Evolutionary conservation across 2,329 filamentous ascomycete genomes (phyloP).

Genomic region (Elsinoe ampelina): DNA sequence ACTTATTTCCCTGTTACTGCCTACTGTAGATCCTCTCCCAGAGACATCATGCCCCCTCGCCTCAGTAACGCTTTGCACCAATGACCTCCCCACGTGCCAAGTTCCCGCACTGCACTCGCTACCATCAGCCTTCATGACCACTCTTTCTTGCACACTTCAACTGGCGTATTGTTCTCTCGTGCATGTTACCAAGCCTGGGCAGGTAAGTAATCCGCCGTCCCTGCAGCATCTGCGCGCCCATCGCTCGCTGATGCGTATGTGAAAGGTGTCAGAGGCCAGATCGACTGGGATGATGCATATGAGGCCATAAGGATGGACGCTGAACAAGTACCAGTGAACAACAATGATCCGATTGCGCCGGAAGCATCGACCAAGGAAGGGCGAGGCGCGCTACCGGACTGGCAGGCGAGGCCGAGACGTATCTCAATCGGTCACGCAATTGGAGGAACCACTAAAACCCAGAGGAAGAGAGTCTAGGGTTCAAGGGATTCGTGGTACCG

Average conservation of each 20-base stretch:
- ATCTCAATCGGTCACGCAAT: slow-evolving; percentile 54
- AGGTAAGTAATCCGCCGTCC: too few species aligned
- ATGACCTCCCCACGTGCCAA: slow-evolving; percentile 2
- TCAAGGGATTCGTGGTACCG: slow-evolving; percentile 33
- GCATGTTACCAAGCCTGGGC: too few species aligned
- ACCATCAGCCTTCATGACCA: background rate
- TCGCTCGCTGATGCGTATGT: slow-evolving; percentile 50
- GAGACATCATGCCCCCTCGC: background rate
- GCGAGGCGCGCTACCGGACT: slow-evolving; percentile 59
- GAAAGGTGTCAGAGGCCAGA: slow-evolving; percentile 30
- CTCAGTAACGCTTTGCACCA: background rate
- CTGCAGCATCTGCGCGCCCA: too few species aligned
- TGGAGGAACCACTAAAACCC: slow-evolving; percentile 56
- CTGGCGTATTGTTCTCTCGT: background rate
- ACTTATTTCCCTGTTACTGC: too few species aligned
- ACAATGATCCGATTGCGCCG: slow-evolving; percentile 46
- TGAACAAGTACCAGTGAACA: slow-evolving; percentile 52
- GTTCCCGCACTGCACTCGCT: background rate
- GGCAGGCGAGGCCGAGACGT: slow-evolving; percentile 47
- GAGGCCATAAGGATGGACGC: slow-evolving; percentile 57
- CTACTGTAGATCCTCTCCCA: background rate
- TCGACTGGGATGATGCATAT: slow-evolving; percentile 57
- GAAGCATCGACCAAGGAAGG: slow-evolving; percentile 59
- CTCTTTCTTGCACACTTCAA: too few species aligned
- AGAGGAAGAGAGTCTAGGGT: slow-evolving; percentile 33